A percentile compares a stretch with the other conserved stretches of the same genome.
Conservation (phyloP, 2,329 filamentous ascomycete species). For the Alternaria burnsii region DNA sequence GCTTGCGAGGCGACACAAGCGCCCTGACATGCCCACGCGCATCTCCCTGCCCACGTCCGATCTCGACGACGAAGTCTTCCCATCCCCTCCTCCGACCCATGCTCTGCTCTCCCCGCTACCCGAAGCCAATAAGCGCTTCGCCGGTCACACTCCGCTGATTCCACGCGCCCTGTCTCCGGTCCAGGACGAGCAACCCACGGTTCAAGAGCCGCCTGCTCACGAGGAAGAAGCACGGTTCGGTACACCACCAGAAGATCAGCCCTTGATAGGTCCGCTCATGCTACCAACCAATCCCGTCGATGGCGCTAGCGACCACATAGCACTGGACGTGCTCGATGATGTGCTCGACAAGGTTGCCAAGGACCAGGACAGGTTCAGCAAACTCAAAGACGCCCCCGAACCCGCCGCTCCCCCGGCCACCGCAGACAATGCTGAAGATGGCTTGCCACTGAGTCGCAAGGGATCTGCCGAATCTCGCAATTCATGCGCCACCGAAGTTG, state of each 20-base stretch:
- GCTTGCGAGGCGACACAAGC: constrained; percentile 35
- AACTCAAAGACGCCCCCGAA: constrained; percentile 26
- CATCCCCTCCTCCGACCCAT: constrained; percentile 45
- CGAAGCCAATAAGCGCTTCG: constrained; percentile 45
- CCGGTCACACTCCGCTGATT: constrained; percentile 49
- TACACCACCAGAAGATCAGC: constrained; percentile 34
- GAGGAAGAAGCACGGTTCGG: constrained; percentile 16
- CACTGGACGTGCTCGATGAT: constrained; percentile 37
- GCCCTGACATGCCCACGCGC: constrained; percentile 31
- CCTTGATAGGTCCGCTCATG: constrained; percentile 42
- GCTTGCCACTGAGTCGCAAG: constrained; percentile 30
- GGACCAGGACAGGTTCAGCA: constrained; percentile 28
- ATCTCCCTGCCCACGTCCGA: constrained; percentile 35
- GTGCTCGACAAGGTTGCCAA: constrained; percentile 39
- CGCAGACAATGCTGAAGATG: constrained; percentile 3
- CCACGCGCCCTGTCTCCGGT: constrained; percentile 29
- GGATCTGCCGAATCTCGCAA: constrained; percentile 27
- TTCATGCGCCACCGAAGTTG: constrained; percentile 29
- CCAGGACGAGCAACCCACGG: constrained; percentile 17
- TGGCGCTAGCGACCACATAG: constrained; percentile 40
- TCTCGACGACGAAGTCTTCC: constrained; percentile 37
- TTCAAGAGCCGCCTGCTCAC: constrained; percentile 16
- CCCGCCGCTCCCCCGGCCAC: constrained; percentile 9
- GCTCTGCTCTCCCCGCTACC: constrained; percentile 45
- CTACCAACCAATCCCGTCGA: constrained; percentile 44